Evolutionary conservation across 225 moss, liverwort and hornwort species (phyloP).

Genomic region (Sphagnum tenellum): DNA sequence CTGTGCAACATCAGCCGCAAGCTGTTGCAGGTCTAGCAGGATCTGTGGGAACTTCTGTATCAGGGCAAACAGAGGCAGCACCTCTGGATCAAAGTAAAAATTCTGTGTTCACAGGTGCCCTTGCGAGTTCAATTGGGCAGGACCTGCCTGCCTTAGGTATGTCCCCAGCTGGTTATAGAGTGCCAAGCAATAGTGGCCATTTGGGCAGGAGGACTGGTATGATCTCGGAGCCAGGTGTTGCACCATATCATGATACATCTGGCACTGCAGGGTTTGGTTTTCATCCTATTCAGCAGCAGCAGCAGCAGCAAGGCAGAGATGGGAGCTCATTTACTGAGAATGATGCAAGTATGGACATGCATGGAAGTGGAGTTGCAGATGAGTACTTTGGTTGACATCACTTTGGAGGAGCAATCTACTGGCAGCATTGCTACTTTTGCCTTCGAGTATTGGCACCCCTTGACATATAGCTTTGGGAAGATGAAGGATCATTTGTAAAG

Average conservation of each 20-base stretch:
- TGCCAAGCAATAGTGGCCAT: constrained; percentile 42
- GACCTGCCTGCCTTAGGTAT: constrained; percentile 62
- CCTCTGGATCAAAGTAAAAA: constrained; percentile 68
- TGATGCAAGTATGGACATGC: constrained; percentile 97
- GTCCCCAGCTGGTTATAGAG: constrained; percentile 19
- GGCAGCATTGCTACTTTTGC: too few relatives aligned
- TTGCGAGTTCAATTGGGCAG: constrained; percentile 85
- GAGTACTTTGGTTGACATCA: constrained; percentile 46
- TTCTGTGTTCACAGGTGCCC: constrained; percentile 81
- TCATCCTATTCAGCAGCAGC: constrained; percentile 31
- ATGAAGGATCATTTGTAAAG: too few relatives aligned
- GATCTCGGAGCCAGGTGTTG: constrained; percentile 37
- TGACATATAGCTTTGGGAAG: too few relatives aligned
- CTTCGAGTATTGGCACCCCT: too few relatives aligned
- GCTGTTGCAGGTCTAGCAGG: constrained; percentile 8
- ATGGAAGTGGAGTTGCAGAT: constrained; percentile 66
- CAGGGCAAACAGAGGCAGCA: constrained; percentile 25
- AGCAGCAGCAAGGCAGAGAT: constrained; percentile 44
- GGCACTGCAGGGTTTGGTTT: constrained; percentile 26
- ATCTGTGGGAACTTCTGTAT: constrained; percentile 30
- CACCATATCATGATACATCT: constrained; percentile 18
- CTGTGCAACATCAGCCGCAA: constrained; percentile 13
- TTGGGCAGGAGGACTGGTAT: constrained; percentile 44
- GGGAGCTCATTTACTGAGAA: constrained; percentile 54
- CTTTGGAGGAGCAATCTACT: too few relatives aligned